These are phyloP conservation scores for Erythrobasidium hasegawianum DNA, from an alignment of 1,284 basidiomycete genomes.

Conservation along the genomic window DNA sequence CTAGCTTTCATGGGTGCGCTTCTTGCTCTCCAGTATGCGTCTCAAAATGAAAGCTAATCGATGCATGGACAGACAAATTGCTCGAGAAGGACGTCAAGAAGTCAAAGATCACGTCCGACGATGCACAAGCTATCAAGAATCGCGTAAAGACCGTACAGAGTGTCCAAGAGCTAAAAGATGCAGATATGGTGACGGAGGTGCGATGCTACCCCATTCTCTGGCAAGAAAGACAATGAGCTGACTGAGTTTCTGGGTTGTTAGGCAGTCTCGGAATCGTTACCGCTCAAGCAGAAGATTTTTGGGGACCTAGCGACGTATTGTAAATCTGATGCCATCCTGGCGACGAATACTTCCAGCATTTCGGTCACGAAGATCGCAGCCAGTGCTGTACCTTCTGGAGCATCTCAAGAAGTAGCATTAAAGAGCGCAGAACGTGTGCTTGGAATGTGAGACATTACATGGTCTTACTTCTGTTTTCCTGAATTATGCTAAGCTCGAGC, in stretches of 20 bases:
- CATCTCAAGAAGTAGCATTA: constrained; percentile 6
- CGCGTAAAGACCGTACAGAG: constrained; percentile 59
- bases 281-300: constrained; percentile 78
- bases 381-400: constrained; percentile 52
- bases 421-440: constrained; percentile 8
- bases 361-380: constrained; percentile 90
- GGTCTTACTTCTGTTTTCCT: too few species aligned
- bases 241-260: constrained; percentile 51
- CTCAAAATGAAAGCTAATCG: background rate
- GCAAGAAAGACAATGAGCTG: too few species aligned
- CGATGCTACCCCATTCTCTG: constrained; percentile 44
- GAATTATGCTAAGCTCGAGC: too few species aligned
- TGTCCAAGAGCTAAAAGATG: constrained; percentile 60
- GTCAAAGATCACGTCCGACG: constrained; percentile 63
- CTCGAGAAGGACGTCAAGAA: constrained; percentile 82
- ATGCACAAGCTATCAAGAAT: constrained; percentile 68
- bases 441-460: background rate
- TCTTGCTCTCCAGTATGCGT: too few species aligned
- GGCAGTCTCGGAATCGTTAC: constrained; percentile 84
- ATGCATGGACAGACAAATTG: constrained; percentile 56
- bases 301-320: constrained; percentile 64
- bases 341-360: constrained; percentile 90
- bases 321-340: constrained; percentile 72
- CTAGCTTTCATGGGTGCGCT: constrained; percentile 61
- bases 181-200: constrained; percentile 86